Evolutionary conservation across 2,329 filamentous ascomycete species (phyloP).

Genomic region (Fusarium sp.): DNA sequence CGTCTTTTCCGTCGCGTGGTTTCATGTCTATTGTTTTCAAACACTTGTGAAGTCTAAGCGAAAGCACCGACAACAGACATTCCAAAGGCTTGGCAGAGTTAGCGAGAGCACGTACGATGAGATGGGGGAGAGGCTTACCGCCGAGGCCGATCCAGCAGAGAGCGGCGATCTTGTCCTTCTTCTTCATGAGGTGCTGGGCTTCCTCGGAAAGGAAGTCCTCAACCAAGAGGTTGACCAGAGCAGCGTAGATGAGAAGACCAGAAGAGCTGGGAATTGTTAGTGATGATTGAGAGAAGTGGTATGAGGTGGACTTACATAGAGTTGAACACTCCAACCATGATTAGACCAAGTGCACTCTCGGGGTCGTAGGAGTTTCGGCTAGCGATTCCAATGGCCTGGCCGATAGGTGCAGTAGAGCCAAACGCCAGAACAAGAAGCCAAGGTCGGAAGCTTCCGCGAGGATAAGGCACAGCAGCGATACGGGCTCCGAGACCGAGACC

Average conservation of each 20-base stretch:
- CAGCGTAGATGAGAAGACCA: conserved; percentile 69
- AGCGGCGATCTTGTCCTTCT: conserved; percentile 62
- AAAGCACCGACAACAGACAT: conserved; percentile 34
- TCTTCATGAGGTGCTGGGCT: conserved; percentile 58
- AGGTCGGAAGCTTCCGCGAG: conserved; percentile 64
- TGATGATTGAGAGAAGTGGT: rapidly evolving
- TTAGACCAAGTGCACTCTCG: conserved; percentile 69
- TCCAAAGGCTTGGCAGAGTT: conserved; percentile 20
- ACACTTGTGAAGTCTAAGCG: conserved; percentile 7
- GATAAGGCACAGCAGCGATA: conserved; percentile 73
- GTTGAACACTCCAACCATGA: conserved; percentile 73
- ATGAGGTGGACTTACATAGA: conserved; percentile 60
- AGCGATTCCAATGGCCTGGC: conserved; percentile 70
- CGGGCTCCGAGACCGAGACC: conserved; percentile 76
- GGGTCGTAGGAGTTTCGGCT: conserved; percentile 69
- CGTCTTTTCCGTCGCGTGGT: neutral
- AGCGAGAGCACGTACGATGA: neutral
- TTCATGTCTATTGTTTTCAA: neutral
- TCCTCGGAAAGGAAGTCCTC: conserved; percentile 73
- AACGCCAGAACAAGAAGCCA: conserved; percentile 72
- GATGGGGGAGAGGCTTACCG: conserved; percentile 50
- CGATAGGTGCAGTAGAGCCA: conserved; percentile 70
- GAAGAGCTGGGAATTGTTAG: conserved; percentile 57
- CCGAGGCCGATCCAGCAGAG: conserved; percentile 62
- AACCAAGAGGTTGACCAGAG: conserved; percentile 70